Evolutionary conservation across 1,284 basidiomycete species (phyloP).

Genomic region (Cutaneotrichosporon sp.): DNA sequence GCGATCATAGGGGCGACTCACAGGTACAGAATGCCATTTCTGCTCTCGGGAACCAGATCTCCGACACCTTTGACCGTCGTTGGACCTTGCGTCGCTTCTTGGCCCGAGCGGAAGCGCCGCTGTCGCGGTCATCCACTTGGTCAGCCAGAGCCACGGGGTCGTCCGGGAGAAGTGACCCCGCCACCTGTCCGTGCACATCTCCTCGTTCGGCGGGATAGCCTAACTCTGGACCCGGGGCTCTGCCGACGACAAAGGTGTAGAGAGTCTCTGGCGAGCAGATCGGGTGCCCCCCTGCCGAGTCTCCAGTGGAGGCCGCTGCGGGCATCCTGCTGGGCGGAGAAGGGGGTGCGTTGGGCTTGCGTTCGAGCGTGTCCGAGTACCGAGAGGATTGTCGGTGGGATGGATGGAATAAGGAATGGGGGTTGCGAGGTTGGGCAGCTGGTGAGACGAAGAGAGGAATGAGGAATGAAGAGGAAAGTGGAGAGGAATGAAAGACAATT

Average conservation of each 20-base stretch:
- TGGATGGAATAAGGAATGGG: not conserved
- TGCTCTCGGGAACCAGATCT: conserved; percentile 28
- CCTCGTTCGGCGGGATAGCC: conserved; percentile 20
- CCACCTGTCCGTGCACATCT: conserved; percentile 16
- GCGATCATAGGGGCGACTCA: conserved; percentile 16
- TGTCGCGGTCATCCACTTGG: conserved; percentile 14
- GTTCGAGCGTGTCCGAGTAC: not conserved
- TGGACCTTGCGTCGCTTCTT: conserved; percentile 29
- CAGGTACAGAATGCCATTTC: conserved; percentile 30
- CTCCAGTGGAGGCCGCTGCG: conserved; percentile 7
- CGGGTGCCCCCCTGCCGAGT: conserved; percentile 5
- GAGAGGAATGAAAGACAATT: conserved; percentile 2
- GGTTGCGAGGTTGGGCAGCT: not conserved
- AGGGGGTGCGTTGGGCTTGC: not conserved
- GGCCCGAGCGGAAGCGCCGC: conserved; percentile 19
- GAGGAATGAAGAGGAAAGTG: conserved; percentile 2
- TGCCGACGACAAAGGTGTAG: conserved; percentile 24
- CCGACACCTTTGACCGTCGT: conserved; percentile 24
- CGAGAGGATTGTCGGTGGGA: not conserved
- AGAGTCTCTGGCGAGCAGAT: conserved; percentile 20
- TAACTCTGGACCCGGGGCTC: conserved; percentile 20
- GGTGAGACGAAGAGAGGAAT: conserved; percentile 7
- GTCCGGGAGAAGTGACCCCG: not conserved
- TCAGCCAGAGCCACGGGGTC: conserved; percentile 8
- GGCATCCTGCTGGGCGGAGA: conserved; percentile 12